Base-by-base conservation (phyloP, 257 asterid genomes). In the Fraxinus pennsylvanica region DNA sequence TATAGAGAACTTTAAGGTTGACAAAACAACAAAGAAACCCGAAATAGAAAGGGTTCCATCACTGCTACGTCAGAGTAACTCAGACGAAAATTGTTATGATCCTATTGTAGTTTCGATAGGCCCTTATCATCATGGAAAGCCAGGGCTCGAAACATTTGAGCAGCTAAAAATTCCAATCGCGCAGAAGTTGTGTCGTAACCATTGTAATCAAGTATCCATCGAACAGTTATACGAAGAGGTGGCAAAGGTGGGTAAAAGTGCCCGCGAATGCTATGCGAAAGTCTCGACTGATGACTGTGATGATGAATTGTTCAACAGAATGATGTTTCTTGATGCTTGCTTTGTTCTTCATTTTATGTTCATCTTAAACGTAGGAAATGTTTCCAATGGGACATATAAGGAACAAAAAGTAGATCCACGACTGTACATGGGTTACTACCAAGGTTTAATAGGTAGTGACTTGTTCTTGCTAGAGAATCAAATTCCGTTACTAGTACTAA, bases 391-490 rank as follows among this genome's bases (percentile, higher is more conserved):
- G 41, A 38, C 41, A 38, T 2, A 38, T 1, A 7, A 38, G 4
- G 17, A 43, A 43, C 50, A 2, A 10, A 41, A 14, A 45, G 54
- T 13, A 12, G 19, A 13, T 45, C n/a, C 19, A 14, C 22, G 5
- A 54, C 33, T 67, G 29, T 3, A 50, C 2, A 74, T 52, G 74
- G 14, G 68, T 30, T 41, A 68, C 12, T 61, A 80, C 29, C 75
- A 45, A 10, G 65, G 35, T 67, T 75, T 80, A 43, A 8, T 74
- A 9, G 14, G 22, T n/a, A 36, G 74, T 6, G 83, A 80, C 74
- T 69, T 79, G n/a, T 67, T 80, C 47, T 80, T 80, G 73, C 83
- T 80, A 22, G 33, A 32, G 33, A 32, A 32, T 32, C 33, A 32
- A 32, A 32, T 32, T 32, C 33, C 33, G 3, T 32, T 79, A 25